Percentiles rank a stretch among this genome's conserved stretches.
These are phyloP conservation scores for Volvox reticuliferus DNA, from an alignment of 139 green algal genomes.

Conservation along the genomic window DNA sequence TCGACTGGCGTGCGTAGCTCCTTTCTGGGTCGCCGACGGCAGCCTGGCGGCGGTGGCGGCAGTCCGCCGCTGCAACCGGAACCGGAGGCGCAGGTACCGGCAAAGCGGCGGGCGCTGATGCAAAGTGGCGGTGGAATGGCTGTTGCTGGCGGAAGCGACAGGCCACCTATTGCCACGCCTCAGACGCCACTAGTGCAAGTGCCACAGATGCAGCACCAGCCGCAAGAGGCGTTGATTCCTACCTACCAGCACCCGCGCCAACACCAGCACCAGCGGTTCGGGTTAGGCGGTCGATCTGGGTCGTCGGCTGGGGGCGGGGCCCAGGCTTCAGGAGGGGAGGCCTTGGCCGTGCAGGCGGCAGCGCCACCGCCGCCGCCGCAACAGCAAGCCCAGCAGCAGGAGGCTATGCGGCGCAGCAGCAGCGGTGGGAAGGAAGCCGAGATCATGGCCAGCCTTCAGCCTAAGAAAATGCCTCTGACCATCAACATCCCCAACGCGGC, in stretches of 20 bases:
- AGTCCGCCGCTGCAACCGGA: slow-evolving; percentile 10
- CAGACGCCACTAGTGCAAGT: neutral
- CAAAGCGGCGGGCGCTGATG: slow-evolving; percentile 23
- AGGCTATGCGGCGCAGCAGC: neutral
- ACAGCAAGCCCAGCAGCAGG: neutral
- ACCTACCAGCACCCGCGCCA: neutral
- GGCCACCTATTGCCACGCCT: neutral
- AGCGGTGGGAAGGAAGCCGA: neutral
- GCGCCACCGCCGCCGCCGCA: neutral
- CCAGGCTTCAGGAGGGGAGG: neutral
- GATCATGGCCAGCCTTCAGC: neutral
- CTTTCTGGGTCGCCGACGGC: neutral
- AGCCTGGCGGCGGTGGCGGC: neutral
- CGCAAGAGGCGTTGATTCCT: too few species aligned
- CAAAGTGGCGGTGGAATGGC: neutral
- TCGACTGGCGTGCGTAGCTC: neutral
- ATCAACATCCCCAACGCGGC: slow-evolving; percentile 54
- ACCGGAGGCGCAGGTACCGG: neutral
- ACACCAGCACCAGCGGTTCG: neutral
- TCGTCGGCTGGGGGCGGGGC: neutral
- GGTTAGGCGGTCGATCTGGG: neutral
- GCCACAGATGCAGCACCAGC: neutral
- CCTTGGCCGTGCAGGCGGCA: neutral
- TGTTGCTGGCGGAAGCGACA: neutral
- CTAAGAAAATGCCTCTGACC: slow-evolving; percentile 49